A percentile compares a stretch with the other conserved stretches of the same genome.
phyloP scores from a whole-genome alignment of 73 alveolate genomes.

The Paramecium tetraurelia region DNA sequence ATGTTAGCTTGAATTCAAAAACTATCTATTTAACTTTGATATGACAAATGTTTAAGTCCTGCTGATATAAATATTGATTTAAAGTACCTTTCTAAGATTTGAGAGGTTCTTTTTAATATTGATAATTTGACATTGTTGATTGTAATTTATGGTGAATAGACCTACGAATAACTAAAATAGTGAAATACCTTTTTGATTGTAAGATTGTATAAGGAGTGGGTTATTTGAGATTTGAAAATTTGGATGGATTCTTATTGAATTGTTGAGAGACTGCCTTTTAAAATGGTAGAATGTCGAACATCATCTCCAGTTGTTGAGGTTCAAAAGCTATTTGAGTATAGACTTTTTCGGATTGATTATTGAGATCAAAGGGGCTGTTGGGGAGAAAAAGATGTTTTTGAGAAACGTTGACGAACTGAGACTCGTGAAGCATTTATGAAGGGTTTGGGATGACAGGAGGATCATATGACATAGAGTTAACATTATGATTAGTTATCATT shows the following conservation, averaged over 20 bases:
- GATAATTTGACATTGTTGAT: not conserved
- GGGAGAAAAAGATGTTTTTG: not conserved
- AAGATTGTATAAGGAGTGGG: not conserved
- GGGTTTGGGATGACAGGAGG: not conserved
- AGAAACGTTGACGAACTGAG: not conserved
- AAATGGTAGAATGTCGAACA: not conserved
- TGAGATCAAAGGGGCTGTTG: not conserved
- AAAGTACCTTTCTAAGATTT: not conserved
- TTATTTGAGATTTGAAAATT: not conserved
- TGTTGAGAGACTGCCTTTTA: not conserved
- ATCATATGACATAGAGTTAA: constrained; percentile 28
- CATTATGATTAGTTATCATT: constrained; percentile 29
- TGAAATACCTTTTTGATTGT: not conserved
- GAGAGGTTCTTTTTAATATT: not conserved
- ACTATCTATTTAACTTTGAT: constrained; percentile 78
- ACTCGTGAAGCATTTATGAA: not conserved
- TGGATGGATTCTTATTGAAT: not conserved
- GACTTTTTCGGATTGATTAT: not conserved
- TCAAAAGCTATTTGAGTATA: not conserved
- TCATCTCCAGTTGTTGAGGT: not conserved
- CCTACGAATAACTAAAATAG: not conserved
- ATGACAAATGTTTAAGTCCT: constrained; percentile 76
- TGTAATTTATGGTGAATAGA: not conserved
- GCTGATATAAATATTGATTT: not conserved
- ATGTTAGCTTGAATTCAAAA: constrained; percentile 57